phyloP scores from a whole-genome alignment of 78 protist genomes.

The Polysphondylium violaceum region DNA sequence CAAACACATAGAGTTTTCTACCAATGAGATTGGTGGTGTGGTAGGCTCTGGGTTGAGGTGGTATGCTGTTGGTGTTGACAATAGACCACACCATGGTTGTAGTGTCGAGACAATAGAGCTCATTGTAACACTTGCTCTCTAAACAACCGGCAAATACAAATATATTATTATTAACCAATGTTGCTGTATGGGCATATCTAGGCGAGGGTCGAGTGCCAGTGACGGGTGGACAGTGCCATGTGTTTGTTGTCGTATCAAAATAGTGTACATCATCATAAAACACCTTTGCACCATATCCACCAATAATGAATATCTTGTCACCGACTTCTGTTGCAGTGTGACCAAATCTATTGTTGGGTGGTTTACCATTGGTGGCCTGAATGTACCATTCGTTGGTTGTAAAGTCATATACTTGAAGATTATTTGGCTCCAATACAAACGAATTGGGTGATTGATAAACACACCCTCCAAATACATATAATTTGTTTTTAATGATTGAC shows the following conservation, averaged over 20 bases:
- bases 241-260: constrained; percentile 28
- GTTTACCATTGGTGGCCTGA: not conserved
- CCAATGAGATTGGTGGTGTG: constrained; percentile 65
- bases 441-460: constrained; percentile 17
- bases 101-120: constrained; percentile 26
- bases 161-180: constrained; percentile 29
- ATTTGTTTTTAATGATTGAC: constrained; percentile 16
- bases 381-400: constrained; percentile 9
- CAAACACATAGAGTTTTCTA: constrained; percentile 52
- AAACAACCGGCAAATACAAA: constrained; percentile 60
- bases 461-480: constrained; percentile 74
- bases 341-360: constrained; percentile 31
- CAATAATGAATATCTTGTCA: constrained; percentile 27
- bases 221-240: constrained; percentile 17
- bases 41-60: constrained; percentile 38
- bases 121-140: constrained; percentile 45
- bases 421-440: constrained; percentile 17
- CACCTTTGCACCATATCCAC: constrained; percentile 31
- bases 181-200: constrained; percentile 62
- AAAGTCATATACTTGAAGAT: constrained; percentile 44
- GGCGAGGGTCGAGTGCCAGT: constrained; percentile 40
- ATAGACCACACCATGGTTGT: constrained; percentile 15
- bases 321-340: constrained; percentile 64
- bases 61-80: not conserved
- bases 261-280: constrained; percentile 41